Evolutionary conservation across 805 yeast genomes (phyloP), one percentile per base, ranked within the genome.

Genomic region (Pichia heedii): DNA sequence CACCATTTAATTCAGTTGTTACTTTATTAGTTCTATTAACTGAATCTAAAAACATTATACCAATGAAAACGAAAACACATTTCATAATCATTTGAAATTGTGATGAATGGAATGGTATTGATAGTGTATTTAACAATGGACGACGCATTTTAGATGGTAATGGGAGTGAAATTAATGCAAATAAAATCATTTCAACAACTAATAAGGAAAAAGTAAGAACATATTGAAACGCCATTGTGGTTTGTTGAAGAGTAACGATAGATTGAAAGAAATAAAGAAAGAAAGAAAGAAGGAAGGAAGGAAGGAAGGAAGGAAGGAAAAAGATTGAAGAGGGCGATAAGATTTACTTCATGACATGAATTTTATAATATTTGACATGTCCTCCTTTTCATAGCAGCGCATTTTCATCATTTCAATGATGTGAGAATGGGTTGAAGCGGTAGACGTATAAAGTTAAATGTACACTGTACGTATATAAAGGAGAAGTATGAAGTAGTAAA

Each of bases 11-110:
- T 56, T 85, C 95, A 38, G 71, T 68, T 33, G 76, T 71, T 30
- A 87, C 86, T 20, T 81, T 67, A 58, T 73, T 73, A 34, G 87
- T 89, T 48, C 96, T 76, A 65, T 86, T 88, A 50, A 88, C 81
- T 2, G 96, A 79, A 62, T 93, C 99, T 42, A 86, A 63, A 60
- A 93, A 93, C 50, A 93, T 71, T 29, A 93, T 76, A 36, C 84
- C 67, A 18, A 93, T 84, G 67, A 90, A 93, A 4, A 82, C 88
- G 46, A 90, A 71, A 4, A 87, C 69, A 63, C 95, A 87, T 61
- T 84, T 84, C 51, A 87, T 69, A 5, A 87, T 80, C 50, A 87
- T 76, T 55, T 81, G 84, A 46, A 88, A 76, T 52, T 82, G 78
- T 50, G 79, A 78, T 41, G 79, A 74, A 40, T 76, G 70, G 66